Base-by-base conservation (phyloP, 257 asterid genomes). In the Knoxia roxburghii region DNA sequence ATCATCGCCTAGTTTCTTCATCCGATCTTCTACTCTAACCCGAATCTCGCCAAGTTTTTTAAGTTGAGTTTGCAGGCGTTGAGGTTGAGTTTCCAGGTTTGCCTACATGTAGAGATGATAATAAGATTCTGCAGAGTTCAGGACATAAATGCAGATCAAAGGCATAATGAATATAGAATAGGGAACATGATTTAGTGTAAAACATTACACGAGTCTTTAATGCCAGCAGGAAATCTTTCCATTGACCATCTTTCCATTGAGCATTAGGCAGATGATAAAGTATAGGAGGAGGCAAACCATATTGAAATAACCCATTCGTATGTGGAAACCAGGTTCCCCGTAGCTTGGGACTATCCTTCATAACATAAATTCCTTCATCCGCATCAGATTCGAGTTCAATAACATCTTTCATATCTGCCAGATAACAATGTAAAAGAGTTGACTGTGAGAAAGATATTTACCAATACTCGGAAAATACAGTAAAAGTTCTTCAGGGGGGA, bases 301-400 rank as follows among this genome's bases (percentile, higher is more conserved):
- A 92, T 49, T 79, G 82, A 72, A 84, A 89, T 63, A 86, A 80
- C 52, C 70, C 75, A 43, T 82, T 85, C 73, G 82, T 84, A 71
- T 82, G 83, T 29, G 97, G 83, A 73, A 89, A 78, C 96, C 97
- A 87, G 27, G 96, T 92, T 43, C 98, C 97, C 40, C 95, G 90
- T 43, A 92, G 86, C 98, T 87, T 87, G 79, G 89, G 96, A 75
- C 88, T n/a, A n/a, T 61, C 68, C 75, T 76, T 92, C 92, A 84
- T 55, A 80, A n/a, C 87, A 21, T 82, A 67, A 23, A 77, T 64
- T 33, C 35, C 33, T 37, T 72, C 78, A 59, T 43, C 66, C 58
- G 68, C 83, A 12, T n/a, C n/a, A n/a, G 69, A 85, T 67, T 86
- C 91, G 39, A n/a, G n/a, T n/a, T 71, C 82, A 48, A 15, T 45